phyloP scores from a whole-genome alignment of 805 yeast genomes.

The Starmerella floris region DNA sequence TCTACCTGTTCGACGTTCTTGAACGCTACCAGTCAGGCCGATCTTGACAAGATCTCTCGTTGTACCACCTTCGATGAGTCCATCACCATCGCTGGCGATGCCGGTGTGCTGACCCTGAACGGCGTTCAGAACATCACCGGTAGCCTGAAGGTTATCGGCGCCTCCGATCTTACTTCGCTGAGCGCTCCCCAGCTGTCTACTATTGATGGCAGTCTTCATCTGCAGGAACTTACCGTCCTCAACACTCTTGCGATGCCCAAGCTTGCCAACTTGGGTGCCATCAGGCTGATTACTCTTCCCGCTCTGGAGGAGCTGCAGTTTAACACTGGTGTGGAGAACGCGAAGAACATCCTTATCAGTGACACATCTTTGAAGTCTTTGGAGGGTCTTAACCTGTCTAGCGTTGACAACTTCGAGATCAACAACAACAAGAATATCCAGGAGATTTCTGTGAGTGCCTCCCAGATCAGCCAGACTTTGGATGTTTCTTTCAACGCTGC shows the following conservation, averaged over 20 bases:
- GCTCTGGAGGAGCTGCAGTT: conserved; percentile 62
- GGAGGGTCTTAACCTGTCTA: conserved; percentile 29
- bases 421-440: conserved; percentile 77
- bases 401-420: conserved; percentile 38
- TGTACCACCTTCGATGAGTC: conserved; percentile 78
- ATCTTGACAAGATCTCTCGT: conserved; percentile 55
- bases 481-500: conserved; percentile 79
- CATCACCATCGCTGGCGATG: conserved; percentile 55
- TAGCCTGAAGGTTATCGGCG: conserved; percentile 51
- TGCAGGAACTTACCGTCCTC: conserved; percentile 54
- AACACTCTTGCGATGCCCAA: conserved; percentile 58
- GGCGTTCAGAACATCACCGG: conserved; percentile 71
- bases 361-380: conserved; percentile 32
- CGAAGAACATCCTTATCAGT: conserved; percentile 45
- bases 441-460: conserved; percentile 52
- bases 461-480: conserved; percentile 59
- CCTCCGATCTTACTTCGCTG: conserved; percentile 48
- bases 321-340: conserved; percentile 54
- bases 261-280: conserved; percentile 68
- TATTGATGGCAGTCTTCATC: conserved; percentile 56
- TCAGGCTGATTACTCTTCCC: conserved; percentile 74
- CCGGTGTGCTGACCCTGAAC: conserved; percentile 38
- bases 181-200: conserved; percentile 67
- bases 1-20: conserved; percentile 28
- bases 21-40: conserved; percentile 72